phyloP scores from a whole-genome alignment of 129 eudicot species.

The Apium graveolens region DNA sequence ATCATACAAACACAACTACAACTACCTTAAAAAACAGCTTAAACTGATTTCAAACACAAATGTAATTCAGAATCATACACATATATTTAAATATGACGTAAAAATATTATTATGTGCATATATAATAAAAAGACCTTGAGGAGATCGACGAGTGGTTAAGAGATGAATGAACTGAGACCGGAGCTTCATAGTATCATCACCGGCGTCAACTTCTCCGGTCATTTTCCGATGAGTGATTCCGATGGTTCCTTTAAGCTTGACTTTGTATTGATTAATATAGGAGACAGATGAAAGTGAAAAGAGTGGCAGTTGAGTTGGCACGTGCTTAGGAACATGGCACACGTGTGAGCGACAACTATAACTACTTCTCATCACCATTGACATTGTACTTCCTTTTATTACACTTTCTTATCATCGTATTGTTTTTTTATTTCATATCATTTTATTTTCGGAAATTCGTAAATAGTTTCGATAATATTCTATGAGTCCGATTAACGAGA shows the following conservation, averaged over 20 bases:
- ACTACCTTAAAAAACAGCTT: too few relatives aligned
- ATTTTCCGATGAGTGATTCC: slow-evolving; percentile 10
- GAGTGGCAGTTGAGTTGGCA: neutral
- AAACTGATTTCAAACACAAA: too few relatives aligned
- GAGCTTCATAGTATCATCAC: slow-evolving; percentile 25
- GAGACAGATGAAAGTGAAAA: neutral
- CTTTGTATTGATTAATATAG: neutral
- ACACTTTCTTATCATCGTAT: neutral
- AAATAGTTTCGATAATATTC: too few relatives aligned
- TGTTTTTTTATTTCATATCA: too few relatives aligned
- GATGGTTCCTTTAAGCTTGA: neutral
- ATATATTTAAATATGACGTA: too few relatives aligned
- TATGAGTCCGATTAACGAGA: too few relatives aligned
- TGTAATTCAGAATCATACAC: too few relatives aligned
- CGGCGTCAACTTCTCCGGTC: slow-evolving; percentile 11
- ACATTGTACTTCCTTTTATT: neutral
- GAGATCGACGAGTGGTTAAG: slow-evolving; percentile 53
- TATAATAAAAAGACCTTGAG: slow-evolving; percentile 31
- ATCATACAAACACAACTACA: too few relatives aligned
- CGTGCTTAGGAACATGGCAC: slow-evolving; percentile 3
- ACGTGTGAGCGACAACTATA: neutral
- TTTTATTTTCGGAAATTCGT: too few relatives aligned
- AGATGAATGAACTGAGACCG: slow-evolving; percentile 43
- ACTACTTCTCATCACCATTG: neutral
- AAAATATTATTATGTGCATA: too few relatives aligned